Conservation (phyloP, 1,139 yeast species). For the Saccharomyces hybrid region DNA sequence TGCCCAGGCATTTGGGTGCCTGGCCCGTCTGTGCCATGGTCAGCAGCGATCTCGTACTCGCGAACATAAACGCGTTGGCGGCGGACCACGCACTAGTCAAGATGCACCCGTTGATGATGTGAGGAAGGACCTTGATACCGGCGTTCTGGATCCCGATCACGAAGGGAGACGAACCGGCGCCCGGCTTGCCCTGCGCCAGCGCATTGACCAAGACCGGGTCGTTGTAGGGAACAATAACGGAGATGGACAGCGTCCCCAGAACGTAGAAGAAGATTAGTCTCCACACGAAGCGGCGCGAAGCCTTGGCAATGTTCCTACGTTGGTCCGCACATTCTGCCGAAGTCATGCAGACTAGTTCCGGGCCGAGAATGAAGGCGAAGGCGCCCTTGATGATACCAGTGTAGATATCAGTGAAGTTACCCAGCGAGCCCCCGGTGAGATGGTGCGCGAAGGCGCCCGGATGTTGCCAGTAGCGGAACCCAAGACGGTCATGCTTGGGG, state of each 20-base stretch:
- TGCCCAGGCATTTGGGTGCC: conserved; percentile 43
- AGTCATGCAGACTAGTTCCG: conserved; percentile 46
- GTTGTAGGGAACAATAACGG: conserved; percentile 41
- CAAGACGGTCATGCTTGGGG: conserved; percentile 56
- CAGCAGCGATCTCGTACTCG: conserved; percentile 39
- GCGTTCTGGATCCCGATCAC: conserved; percentile 47
- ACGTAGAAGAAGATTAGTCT: conserved; percentile 42
- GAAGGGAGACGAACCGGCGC: conserved; percentile 47
- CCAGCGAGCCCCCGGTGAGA: conserved; percentile 43
- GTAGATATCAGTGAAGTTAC: conserved; percentile 56
- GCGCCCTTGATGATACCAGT: conserved; percentile 54
- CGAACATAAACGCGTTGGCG: conserved; percentile 40
- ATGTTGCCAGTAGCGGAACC: conserved; percentile 61
- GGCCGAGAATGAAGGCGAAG: conserved; percentile 67
- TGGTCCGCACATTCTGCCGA: conserved; percentile 46
- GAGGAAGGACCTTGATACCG: conserved; percentile 43
- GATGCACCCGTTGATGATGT: conserved; percentile 44
- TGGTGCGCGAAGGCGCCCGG: conserved; percentile 51
- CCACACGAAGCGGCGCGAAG: conserved; percentile 41
- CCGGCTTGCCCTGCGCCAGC: conserved; percentile 34
- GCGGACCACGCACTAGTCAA: conserved; percentile 49
- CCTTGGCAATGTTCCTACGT: conserved; percentile 41
- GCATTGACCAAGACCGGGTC: conserved; percentile 36
- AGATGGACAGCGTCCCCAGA: conserved; percentile 38
- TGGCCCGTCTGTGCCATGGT: conserved; percentile 43